Evolutionary conservation across 2,329 filamentous ascomycete species (phyloP).

Genomic region (Nemania sp.): DNA sequence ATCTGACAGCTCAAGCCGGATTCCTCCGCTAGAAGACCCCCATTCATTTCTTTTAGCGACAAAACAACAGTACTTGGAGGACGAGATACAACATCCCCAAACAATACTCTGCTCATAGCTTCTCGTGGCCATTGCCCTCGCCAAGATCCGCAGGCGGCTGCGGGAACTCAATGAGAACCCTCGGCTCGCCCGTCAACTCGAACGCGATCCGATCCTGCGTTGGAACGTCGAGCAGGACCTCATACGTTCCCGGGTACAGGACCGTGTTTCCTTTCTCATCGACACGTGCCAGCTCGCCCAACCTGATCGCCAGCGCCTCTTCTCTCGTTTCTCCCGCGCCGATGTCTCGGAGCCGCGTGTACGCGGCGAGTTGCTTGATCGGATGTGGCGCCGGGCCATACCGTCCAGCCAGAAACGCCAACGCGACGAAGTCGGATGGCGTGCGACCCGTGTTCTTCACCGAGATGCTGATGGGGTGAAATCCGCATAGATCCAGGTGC

Average conservation of each 20-base stretch:
- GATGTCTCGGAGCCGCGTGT: constrained; percentile 45
- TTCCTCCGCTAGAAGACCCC: too few species aligned
- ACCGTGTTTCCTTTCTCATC: constrained; percentile 51
- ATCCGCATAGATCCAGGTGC: constrained; percentile 22
- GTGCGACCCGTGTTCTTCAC: constrained; percentile 48
- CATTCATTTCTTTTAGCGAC: not conserved
- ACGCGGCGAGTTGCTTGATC: constrained; percentile 51
- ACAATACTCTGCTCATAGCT: constrained; percentile 10
- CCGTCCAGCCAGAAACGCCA: constrained; percentile 49
- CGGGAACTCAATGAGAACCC: constrained; percentile 41
- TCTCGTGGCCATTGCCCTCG: constrained; percentile 35
- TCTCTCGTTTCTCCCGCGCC: constrained; percentile 31
- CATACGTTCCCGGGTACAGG: constrained; percentile 53
- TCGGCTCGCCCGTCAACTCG: constrained; percentile 46
- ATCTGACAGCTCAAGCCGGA: too few species aligned
- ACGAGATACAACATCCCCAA: not conserved
- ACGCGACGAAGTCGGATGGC: constrained; percentile 51
- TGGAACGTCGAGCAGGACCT: constrained; percentile 46
- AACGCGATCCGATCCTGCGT: constrained; percentile 45
- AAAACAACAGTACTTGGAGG: not conserved
- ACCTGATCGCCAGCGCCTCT: constrained; percentile 45
- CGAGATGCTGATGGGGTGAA: constrained; percentile 38
- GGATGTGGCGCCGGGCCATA: constrained; percentile 50
- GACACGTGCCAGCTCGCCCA: constrained; percentile 50
- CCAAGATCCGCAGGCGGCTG: constrained; percentile 39